Evolutionary conservation across 1,139 yeast genomes (phyloP).

Genomic region (Candida sp.): DNA sequence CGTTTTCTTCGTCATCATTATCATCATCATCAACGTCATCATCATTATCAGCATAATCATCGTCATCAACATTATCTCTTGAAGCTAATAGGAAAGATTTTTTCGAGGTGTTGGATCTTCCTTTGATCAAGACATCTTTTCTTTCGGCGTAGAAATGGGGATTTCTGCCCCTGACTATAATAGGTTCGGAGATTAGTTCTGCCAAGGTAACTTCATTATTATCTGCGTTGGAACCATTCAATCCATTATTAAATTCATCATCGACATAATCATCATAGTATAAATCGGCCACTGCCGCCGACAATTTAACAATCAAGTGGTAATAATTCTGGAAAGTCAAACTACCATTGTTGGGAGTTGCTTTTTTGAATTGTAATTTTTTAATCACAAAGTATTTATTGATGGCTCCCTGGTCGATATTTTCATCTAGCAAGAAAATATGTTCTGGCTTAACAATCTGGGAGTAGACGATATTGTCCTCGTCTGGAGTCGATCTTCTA

Average conservation of each 20-base stretch:
- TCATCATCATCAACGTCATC: conserved; percentile 8
- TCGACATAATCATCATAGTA: conserved; percentile 41
- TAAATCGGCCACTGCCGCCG: conserved; percentile 43
- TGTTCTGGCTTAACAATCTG: conserved; percentile 24
- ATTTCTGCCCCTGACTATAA: conserved; percentile 64
- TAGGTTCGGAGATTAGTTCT: conserved; percentile 45
- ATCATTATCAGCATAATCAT: conserved; percentile 5
- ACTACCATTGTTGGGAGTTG: conserved; percentile 66
- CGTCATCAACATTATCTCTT: conserved; percentile 6
- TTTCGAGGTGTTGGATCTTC: conserved; percentile 18
- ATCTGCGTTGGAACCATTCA: conserved; percentile 9
- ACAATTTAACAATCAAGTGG: conserved; percentile 43
- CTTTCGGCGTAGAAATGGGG: conserved; percentile 61
- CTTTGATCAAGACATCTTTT: conserved; percentile 43
- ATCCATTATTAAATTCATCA: conserved; percentile 19
- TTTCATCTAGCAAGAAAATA: conserved; percentile 22
- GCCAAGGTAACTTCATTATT: conserved; percentile 31
- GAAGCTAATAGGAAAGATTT: conserved; percentile 18
- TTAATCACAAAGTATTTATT: conserved; percentile 34
- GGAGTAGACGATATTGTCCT: conserved; percentile 17
- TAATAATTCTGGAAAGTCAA: conserved; percentile 55
- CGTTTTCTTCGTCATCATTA: conserved; percentile 8
- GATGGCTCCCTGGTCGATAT: conserved; percentile 18
- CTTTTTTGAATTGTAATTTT: conserved; percentile 56
- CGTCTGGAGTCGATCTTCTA: conserved; percentile 8